Conservation (phyloP, 1,139 yeast genomes). For the Zygoascus meyerae region DNA sequence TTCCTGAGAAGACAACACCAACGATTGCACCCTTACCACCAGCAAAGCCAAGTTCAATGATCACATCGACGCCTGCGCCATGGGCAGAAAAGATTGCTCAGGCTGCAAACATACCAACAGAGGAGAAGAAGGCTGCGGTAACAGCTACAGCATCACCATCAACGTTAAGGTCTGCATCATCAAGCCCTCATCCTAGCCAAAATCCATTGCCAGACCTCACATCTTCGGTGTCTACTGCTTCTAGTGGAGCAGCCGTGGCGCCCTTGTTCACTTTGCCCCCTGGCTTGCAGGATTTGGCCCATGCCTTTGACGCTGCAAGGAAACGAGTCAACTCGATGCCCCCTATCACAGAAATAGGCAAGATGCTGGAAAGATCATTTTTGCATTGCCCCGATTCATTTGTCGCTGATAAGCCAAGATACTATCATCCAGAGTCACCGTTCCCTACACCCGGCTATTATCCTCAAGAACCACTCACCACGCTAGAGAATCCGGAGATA, state of each 20-base stretch:
- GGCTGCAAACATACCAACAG: slow-evolving; percentile 9
- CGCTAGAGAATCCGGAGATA: slow-evolving; percentile 39
- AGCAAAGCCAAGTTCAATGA: slow-evolving; percentile 13
- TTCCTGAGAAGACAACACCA: slow-evolving; percentile 18
- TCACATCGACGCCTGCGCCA: slow-evolving; percentile 19
- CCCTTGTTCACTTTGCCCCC: slow-evolving; percentile 37
- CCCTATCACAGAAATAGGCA: slow-evolving; percentile 51
- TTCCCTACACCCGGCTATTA: slow-evolving; percentile 88
- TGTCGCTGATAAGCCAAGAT: slow-evolving; percentile 81
- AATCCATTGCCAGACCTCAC: slow-evolving; percentile 16
- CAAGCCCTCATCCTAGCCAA: slow-evolving; percentile 17
- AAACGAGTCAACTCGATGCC: slow-evolving; percentile 46
- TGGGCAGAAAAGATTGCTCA: slow-evolving; percentile 23
- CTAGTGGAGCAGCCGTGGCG: slow-evolving; percentile 11
- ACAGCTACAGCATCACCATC: slow-evolving; percentile 13
- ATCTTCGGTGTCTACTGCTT: slow-evolving; percentile 10
- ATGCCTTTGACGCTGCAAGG: slow-evolving; percentile 43
- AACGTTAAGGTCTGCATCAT: slow-evolving; percentile 14
- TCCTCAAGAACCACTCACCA: slow-evolving; percentile 74
- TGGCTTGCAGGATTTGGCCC: slow-evolving; percentile 44
- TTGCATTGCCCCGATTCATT: slow-evolving; percentile 90
- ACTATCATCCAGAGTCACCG: slow-evolving; percentile 74
- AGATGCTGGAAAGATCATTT: slow-evolving; percentile 61
- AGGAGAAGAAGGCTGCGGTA: slow-evolving; percentile 13
- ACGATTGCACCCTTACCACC: slow-evolving; percentile 15